Percentiles rank a stretch among this genome's conserved stretches.
Conservation (phyloP, 2,329 filamentous ascomycete genomes). For the Dactylellina drechsleri region DNA sequence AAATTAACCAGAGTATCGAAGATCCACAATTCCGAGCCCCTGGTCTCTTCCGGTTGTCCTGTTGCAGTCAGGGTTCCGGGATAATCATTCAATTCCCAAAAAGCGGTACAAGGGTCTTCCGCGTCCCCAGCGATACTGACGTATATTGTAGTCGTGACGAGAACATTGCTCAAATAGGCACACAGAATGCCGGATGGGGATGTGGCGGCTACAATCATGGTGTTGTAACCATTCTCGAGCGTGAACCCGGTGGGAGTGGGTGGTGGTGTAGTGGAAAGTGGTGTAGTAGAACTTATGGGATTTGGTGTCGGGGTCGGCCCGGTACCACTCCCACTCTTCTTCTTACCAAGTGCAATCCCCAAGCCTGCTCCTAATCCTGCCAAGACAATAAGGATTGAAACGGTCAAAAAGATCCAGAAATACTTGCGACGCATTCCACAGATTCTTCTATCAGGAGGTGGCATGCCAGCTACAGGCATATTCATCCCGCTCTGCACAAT, state of each 20-base stretch:
- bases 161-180: background rate
- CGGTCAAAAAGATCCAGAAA: conserved; percentile 33
- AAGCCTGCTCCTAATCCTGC: conserved; percentile 31
- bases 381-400: conserved; percentile 20
- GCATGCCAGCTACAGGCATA: conserved; percentile 11
- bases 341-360: conserved; percentile 26
- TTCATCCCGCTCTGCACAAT: background rate
- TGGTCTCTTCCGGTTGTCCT: background rate
- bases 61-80: conserved; percentile 13
- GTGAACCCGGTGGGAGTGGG: conserved; percentile 7
- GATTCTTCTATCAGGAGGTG: conserved; percentile 15
- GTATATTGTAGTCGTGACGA: conserved; percentile 27
- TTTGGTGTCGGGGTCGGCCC: too few relatives aligned
- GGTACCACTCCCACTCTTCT: conserved; percentile 8
- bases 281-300: too few relatives aligned
- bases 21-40: background rate
- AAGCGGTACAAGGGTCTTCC: conserved; percentile 27
- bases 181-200: conserved; percentile 32
- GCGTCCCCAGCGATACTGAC: conserved; percentile 15
- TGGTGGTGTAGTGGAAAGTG: too few relatives aligned
- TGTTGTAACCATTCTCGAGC: conserved; percentile 41
- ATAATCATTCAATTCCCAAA: conserved; percentile 14
- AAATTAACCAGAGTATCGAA: conserved; percentile 1
- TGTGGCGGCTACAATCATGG: conserved; percentile 1
- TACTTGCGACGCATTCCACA: conserved; percentile 28